Conservation (phyloP, 1,284 basidiomycete genomes). For the Puccinia sorghi region DNA sequence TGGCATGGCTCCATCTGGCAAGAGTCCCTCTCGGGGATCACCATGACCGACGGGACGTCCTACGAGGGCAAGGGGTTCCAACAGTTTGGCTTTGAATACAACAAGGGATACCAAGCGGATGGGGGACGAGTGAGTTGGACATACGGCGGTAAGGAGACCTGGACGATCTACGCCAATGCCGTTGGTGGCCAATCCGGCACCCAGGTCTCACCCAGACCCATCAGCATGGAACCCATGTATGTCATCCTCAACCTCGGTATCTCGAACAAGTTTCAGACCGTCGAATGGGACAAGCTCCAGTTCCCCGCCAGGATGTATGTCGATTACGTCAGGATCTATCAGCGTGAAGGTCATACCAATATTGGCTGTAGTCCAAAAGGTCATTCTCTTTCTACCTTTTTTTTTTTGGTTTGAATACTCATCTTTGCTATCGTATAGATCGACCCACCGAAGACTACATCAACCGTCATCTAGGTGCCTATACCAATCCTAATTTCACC, state of each 20-base stretch:
- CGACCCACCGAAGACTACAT: constrained; percentile 57
- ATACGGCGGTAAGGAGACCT: constrained; percentile 40
- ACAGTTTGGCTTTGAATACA: constrained; percentile 54
- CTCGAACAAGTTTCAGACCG: constrained; percentile 47
- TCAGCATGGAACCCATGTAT: constrained; percentile 48
- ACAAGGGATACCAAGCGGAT: constrained; percentile 45
- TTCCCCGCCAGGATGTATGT: constrained; percentile 74
- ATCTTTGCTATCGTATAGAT: constrained; percentile 18
- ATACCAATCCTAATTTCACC: constrained; percentile 56
- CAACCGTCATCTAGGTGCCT: constrained; percentile 55
- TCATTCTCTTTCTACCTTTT: not conserved
- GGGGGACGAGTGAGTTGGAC: constrained; percentile 40
- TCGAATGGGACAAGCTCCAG: constrained; percentile 52
- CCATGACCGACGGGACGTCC: constrained; percentile 54
- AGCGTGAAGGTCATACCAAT: constrained; percentile 57
- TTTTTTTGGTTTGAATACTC: not conserved
- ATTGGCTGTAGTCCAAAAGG: constrained; percentile 47
- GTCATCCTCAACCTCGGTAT: constrained; percentile 46
- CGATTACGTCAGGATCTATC: constrained; percentile 83
- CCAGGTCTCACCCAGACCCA: constrained; percentile 32
- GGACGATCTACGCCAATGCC: constrained; percentile 44
- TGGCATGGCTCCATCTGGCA: constrained; percentile 67
- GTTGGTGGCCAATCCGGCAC: constrained; percentile 21
- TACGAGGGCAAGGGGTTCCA: constrained; percentile 53
- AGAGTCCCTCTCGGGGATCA: constrained; percentile 65